A percentile compares a stretch with the other conserved stretches of the same genome.
These are phyloP conservation scores for Pythium dissotocum DNA, from an alignment of 352 stramenopile genomes.

Conservation along the genomic window DNA sequence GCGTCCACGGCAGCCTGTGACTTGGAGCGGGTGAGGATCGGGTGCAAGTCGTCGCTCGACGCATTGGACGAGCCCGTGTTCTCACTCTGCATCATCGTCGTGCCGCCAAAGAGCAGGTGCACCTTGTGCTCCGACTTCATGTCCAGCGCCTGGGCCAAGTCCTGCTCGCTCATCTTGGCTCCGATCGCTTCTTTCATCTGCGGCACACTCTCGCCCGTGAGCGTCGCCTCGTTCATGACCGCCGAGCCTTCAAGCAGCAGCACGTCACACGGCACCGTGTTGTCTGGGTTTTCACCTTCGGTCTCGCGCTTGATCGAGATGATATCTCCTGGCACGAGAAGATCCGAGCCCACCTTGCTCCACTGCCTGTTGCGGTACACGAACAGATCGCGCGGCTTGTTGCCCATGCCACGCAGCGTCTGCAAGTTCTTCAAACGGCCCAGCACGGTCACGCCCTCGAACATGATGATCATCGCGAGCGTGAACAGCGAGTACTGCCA, in stretches of 20 bases:
- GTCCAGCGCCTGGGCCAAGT: slow-evolving; percentile 70
- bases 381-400: slow-evolving; percentile 81
- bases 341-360: slow-evolving; percentile 78
- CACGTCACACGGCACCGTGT: slow-evolving; percentile 94
- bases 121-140: slow-evolving; percentile 90
- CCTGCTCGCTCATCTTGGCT: slow-evolving; percentile 69
- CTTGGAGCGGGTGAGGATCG: slow-evolving; percentile 24
- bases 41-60: slow-evolving; percentile 18
- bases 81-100: slow-evolving; percentile 88
- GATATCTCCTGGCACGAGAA: slow-evolving; percentile 92
- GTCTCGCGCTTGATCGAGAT: slow-evolving; percentile 92
- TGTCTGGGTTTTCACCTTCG: slow-evolving; percentile 66
- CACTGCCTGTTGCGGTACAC: slow-evolving; percentile 92
- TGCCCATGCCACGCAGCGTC: slow-evolving; percentile 94
- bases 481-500: slow-evolving; percentile 99
- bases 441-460: slow-evolving; percentile 96
- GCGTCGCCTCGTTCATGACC: slow-evolving; percentile 98
- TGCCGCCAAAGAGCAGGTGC: slow-evolving; percentile 93
- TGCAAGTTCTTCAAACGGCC: slow-evolving; percentile 96
- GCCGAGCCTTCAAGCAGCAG: slow-evolving; percentile 94
- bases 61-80: slow-evolving; percentile 28
- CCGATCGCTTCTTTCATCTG: slow-evolving; percentile 97
- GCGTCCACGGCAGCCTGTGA: slow-evolving; percentile 27
- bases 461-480: slow-evolving; percentile 97
- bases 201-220: slow-evolving; percentile 98